Evolutionary conservation across 2,329 filamentous ascomycete genomes (phyloP).

Genomic region (Cytospora piceicola): DNA sequence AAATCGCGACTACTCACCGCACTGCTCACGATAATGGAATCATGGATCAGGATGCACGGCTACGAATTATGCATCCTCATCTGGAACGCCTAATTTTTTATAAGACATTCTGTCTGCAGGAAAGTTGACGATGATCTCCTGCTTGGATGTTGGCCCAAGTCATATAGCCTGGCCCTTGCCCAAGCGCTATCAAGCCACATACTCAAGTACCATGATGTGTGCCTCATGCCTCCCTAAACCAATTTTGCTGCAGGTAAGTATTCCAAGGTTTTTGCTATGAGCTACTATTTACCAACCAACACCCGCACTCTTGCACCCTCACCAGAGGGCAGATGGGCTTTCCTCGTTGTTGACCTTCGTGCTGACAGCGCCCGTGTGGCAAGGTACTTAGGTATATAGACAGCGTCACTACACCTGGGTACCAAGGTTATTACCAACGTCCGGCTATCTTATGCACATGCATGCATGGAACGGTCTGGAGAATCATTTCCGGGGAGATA

Average conservation of each 20-base stretch:
- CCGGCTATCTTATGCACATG: neutral
- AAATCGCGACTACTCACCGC: neutral
- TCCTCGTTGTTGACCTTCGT: neutral
- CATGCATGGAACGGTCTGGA: neutral
- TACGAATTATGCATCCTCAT: neutral
- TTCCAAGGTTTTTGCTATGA: too few species aligned
- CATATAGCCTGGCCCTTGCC: neutral
- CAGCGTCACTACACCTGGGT: neutral
- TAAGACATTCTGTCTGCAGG: neutral
- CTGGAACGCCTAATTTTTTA: neutral
- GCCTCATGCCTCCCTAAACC: too few species aligned
- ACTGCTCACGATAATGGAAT: neutral
- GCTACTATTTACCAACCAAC: too few species aligned
- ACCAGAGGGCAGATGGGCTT: too few species aligned
- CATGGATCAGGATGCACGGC: neutral
- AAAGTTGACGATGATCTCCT: neutral
- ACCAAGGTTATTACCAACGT: neutral
- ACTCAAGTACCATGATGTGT: neutral
- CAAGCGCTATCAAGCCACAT: neutral
- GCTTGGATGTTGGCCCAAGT: neutral
- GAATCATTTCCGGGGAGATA: neutral
- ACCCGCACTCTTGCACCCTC: neutral
- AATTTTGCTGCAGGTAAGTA: neutral
- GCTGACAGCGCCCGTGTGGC: neutral
- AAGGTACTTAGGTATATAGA: too few species aligned